These are phyloP conservation scores for Carex pumila DNA, from an alignment of 176 grass and related monocot genomes.

Conservation along the genomic window DNA sequence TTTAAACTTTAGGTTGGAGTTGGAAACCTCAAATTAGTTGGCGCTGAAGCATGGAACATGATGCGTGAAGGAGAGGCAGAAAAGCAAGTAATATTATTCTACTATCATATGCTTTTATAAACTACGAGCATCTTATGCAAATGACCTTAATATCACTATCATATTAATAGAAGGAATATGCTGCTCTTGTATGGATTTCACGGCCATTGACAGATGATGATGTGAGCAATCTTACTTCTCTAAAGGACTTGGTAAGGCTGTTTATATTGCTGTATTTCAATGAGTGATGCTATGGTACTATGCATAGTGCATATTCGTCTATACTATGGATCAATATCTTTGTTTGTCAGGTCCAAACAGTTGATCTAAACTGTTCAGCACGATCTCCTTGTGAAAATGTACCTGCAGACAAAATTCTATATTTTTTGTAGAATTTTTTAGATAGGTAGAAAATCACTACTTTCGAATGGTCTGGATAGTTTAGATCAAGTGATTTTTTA, in stretches of 20 bases:
- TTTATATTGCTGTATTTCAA: background rate
- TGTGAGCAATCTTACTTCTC: conserved; percentile 41
- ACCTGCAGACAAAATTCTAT: no score
- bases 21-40: conserved; percentile 71
- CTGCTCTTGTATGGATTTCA: conserved; percentile 91
- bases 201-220: conserved; percentile 50
- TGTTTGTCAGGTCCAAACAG: no score
- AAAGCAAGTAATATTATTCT: conserved; percentile 56
- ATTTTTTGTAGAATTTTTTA: no score
- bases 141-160: background rate
- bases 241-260: conserved; percentile 48
- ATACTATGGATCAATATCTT: no score
- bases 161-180: conserved; percentile 68
- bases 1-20: conserved; percentile 43
- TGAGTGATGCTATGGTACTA: no score
- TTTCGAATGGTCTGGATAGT: no score
- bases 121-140: background rate
- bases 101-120: background rate
- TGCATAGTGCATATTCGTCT: no score
- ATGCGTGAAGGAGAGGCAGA: conserved; percentile 98
- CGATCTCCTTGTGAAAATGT: no score
- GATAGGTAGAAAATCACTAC: no score
- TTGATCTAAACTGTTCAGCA: no score
- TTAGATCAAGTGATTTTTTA: no score
- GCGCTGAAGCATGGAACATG: conserved; percentile 71